Evolutionary conservation across 2,329 filamentous ascomycete genomes (phyloP).

Genomic region (Ophioceras dolichostomum): DNA sequence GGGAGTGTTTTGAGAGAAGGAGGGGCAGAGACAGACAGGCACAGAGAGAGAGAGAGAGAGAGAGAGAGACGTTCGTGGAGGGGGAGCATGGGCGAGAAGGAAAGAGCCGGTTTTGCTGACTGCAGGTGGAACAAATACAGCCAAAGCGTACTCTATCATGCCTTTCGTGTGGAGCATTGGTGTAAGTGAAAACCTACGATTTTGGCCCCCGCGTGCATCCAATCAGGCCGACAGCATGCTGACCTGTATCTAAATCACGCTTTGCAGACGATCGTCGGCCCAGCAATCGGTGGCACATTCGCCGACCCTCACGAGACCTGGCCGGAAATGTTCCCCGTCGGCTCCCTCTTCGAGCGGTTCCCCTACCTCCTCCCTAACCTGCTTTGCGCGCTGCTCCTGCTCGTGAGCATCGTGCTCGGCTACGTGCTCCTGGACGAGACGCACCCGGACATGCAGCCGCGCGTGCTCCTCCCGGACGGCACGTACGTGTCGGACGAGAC

Average conservation of each 20-base stretch:
- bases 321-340: constrained; percentile 54
- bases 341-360: constrained; percentile 61
- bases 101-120: too few relatives aligned
- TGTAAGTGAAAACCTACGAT: background rate
- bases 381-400: constrained; percentile 63
- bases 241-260: too few relatives aligned
- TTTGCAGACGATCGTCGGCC: constrained; percentile 65
- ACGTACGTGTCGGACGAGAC: constrained; percentile 52
- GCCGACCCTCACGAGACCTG: constrained; percentile 66
- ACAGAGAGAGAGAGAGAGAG: too few relatives aligned
- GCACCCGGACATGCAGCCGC: constrained; percentile 66
- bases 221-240: too few relatives aligned
- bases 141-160: constrained; percentile 82
- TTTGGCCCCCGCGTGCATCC: too few relatives aligned
- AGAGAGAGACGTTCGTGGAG: too few relatives aligned
- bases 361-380: constrained; percentile 87
- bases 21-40: too few relatives aligned
- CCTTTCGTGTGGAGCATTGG: constrained; percentile 90
- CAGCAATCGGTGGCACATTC: constrained; percentile 78
- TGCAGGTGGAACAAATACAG: constrained; percentile 31
- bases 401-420: constrained; percentile 70
- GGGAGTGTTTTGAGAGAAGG: background rate
- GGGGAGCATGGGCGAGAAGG: too few relatives aligned
- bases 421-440: constrained; percentile 78
- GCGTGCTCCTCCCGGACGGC: constrained; percentile 30